These are phyloP conservation scores for Lachnellula willkommii DNA, from an alignment of 2,329 filamentous ascomycete genomes.

Conservation along the genomic window DNA sequence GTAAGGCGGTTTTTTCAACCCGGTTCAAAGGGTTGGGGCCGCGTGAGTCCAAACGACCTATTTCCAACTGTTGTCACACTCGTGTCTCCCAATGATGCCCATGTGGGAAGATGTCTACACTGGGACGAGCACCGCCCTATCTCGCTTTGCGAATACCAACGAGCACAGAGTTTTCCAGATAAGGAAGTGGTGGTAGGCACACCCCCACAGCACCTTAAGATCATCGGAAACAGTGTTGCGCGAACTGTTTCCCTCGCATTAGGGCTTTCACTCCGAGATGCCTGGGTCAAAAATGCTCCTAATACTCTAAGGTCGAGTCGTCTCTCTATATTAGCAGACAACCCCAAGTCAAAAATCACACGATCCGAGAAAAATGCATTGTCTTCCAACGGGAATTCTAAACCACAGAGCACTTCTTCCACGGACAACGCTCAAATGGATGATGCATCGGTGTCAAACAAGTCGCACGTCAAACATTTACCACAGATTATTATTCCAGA, in stretches of 20 bases:
- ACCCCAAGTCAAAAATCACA: neutral
- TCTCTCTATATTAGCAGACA: neutral
- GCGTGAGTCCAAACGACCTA: constrained; percentile 47
- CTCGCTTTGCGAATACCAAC: constrained; percentile 60
- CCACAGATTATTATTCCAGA: neutral
- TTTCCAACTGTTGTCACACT: constrained; percentile 60
- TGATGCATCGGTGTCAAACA: too few species aligned
- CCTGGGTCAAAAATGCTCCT: constrained; percentile 37
- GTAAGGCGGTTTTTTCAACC: constrained; percentile 17
- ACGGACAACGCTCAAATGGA: too few species aligned
- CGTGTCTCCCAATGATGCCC: constrained; percentile 46
- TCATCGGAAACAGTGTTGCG: constrained; percentile 74
- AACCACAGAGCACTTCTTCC: too few species aligned
- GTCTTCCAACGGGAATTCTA: neutral
- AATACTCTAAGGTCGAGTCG: neutral
- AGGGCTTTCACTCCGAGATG: constrained; percentile 58
- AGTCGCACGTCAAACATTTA: too few species aligned
- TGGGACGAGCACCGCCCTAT: constrained; percentile 59
- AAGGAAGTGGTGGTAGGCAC: constrained; percentile 63
- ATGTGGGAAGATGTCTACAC: constrained; percentile 54
- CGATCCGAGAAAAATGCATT: neutral
- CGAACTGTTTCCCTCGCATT: constrained; percentile 61
- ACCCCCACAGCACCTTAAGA: constrained; percentile 51
- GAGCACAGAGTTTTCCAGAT: constrained; percentile 67
- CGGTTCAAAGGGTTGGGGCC: constrained; percentile 39